Evolutionary conservation across 495 filamentous ascomycete genomes (phyloP), one percentile per base, ranked within the genome.

Genomic region (Tuber calosporum): DNA sequence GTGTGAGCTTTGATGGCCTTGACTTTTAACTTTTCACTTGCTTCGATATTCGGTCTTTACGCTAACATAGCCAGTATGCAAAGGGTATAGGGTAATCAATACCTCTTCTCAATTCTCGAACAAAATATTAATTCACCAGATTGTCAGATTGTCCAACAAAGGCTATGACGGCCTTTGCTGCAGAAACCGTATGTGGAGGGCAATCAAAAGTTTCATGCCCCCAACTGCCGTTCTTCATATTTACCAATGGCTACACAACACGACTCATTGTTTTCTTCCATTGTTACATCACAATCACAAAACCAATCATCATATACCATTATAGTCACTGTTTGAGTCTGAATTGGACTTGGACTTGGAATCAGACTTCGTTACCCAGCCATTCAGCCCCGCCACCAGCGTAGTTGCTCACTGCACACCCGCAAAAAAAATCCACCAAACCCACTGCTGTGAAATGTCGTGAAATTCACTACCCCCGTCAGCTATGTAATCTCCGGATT

Each of bases 231-330:
- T 62, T 62, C 30, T 62, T 62, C 53, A 5, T 26, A 62, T 34
- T 26, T 62, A 34, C 53, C 53, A 62, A 62, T 62, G 53, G 53
- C 53, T 62, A 62, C 53, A 62, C 53, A 62, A 62, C 53, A 62
- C 53, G 53, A 62, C 53, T 62, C 26, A 34, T 30, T 4, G 53
- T 34, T 62, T 62, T 7, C 53, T 62, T 62, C 53, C 4, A 26
- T 17, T 62, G 53, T 62, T 62, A 34, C 30, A 62, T 62, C 30
- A 34, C 26, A 1, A 62, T 62, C 30, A 34, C 53, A 34, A 62
- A 26, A 34, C 26, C 26, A 19, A 30, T 17, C 26, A 30, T 62
- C 53, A 34, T 62, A 34, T 62, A 62, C 26, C 13, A 34, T 34
- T 62, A 62, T 17, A 34, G 8, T 62, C 53, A 62, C 53, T 30